Evolutionary conservation across 179 eudicot genomes (phyloP).

Genomic region (Beta lomatogona): DNA sequence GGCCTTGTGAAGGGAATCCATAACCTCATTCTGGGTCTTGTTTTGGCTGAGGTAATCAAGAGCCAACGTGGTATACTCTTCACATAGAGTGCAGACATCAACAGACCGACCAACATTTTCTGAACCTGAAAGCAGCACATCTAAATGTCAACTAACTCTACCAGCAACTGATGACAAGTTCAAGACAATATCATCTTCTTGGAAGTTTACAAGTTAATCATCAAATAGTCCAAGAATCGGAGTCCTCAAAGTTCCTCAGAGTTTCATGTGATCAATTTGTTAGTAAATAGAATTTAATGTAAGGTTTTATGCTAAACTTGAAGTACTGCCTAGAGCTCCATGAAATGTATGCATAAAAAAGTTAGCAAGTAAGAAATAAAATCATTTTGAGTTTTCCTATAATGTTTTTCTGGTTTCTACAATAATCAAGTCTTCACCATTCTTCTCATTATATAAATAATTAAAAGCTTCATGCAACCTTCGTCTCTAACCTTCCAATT

Average conservation of each 20-base stretch:
- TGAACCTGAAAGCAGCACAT: slow-evolving; percentile 29
- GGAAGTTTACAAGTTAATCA: neutral
- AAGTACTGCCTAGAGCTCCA: neutral
- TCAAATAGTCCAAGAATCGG: neutral
- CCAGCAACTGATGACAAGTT: neutral
- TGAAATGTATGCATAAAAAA: neutral
- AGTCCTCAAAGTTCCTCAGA: neutral
- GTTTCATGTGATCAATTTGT: neutral
- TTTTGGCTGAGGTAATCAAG: slow-evolving; percentile 59
- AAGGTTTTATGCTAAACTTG: neutral
- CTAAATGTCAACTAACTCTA: slow-evolving; percentile 15
- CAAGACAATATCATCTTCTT: neutral
- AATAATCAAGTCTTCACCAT: neutral
- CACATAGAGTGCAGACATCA: slow-evolving; percentile 64
- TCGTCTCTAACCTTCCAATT: neutral
- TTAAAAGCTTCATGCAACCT: neutral
- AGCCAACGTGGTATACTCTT: slow-evolving; percentile 63
- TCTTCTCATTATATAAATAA: neutral
- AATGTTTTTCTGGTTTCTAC: neutral
- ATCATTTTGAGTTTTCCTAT: neutral
- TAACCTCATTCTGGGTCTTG: slow-evolving; percentile 62
- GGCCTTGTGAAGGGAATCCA: slow-evolving; percentile 56
- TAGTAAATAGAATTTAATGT: neutral
- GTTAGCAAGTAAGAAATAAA: neutral
- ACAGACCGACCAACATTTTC: slow-evolving; percentile 34